phyloP scores from a whole-genome alignment of 2,329 filamentous ascomycete genomes.

The Arthroderma sp. region DNA sequence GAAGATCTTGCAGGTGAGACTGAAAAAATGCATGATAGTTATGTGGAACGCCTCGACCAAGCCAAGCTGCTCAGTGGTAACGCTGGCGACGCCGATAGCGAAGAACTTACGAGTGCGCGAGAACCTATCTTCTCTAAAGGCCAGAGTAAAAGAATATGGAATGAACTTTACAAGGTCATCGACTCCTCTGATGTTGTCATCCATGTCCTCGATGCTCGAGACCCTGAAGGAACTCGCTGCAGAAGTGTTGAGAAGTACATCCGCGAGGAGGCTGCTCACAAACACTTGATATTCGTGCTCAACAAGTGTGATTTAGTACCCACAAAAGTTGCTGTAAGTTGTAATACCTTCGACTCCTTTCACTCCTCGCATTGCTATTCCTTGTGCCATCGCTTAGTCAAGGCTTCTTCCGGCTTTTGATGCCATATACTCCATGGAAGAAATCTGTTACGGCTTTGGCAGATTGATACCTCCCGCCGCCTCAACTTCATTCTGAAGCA shows the following conservation, averaged over 20 bases:
- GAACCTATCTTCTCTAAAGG: slow-evolving; percentile 90
- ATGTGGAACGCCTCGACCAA: slow-evolving; percentile 68
- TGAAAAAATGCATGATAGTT: slow-evolving; percentile 66
- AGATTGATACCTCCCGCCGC: slow-evolving; percentile 70
- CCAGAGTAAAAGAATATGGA: slow-evolving; percentile 92
- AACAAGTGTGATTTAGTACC: slow-evolving; percentile 93
- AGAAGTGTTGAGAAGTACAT: slow-evolving; percentile 87
- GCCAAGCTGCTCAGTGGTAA: slow-evolving; percentile 61
- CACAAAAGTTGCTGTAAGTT: slow-evolving; percentile 86
- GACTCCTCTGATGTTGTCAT: slow-evolving; percentile 92
- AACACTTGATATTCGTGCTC: slow-evolving; percentile 79
- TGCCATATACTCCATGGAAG: slow-evolving; percentile 48
- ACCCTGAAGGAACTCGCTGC: slow-evolving; percentile 82
- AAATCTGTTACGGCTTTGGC: slow-evolving; percentile 99
- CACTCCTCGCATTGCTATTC: slow-evolving; percentile 15
- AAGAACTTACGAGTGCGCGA: slow-evolving; percentile 50
- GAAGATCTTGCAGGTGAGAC: slow-evolving; percentile 70
- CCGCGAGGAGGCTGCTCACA: slow-evolving; percentile 83
- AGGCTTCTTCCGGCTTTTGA: background rate
- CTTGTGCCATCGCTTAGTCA: background rate
- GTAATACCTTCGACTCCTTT: slow-evolving; percentile 7
- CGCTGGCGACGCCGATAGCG: slow-evolving; percentile 40
- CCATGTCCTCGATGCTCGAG: slow-evolving; percentile 83
- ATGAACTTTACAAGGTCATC: slow-evolving; percentile 89
- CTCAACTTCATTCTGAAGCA: slow-evolving; percentile 48